Evolutionary conservation across 352 stramenopile species (phyloP).

Genomic region (Globisporangium acanthophoron): DNA sequence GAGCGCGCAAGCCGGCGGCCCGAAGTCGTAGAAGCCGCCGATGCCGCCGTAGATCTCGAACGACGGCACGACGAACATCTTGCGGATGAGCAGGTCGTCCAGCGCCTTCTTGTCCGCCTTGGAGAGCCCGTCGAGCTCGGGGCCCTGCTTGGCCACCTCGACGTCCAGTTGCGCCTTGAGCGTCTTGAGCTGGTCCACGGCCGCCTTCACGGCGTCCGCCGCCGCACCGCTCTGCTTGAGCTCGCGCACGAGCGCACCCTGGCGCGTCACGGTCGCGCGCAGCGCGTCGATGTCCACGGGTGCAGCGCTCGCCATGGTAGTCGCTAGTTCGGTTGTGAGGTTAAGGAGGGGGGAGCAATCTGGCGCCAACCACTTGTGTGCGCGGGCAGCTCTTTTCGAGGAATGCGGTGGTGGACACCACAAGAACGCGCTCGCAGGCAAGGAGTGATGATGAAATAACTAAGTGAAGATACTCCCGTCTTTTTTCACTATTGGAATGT

Average conservation of each 20-base stretch:
- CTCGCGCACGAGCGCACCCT: slow-evolving; percentile 92
- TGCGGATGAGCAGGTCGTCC: slow-evolving; percentile 96
- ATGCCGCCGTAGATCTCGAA: slow-evolving; percentile 99
- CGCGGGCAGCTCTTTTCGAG: background rate
- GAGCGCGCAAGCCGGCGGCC: slow-evolving; percentile 92
- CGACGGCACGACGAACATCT: slow-evolving; percentile 99
- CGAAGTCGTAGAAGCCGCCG: slow-evolving; percentile 98
- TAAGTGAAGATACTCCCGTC: background rate
- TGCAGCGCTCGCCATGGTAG: slow-evolving; percentile 11
- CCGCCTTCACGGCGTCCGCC: slow-evolving; percentile 83
- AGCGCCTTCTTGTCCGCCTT: slow-evolving; percentile 89
- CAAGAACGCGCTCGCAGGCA: background rate
- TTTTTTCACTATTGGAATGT: background rate
- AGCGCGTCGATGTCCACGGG: slow-evolving; percentile 91
- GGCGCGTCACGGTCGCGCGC: slow-evolving; percentile 93
- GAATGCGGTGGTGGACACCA: background rate
- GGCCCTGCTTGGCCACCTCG: slow-evolving; percentile 68
- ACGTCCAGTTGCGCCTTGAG: slow-evolving; percentile 90
- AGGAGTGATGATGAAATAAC: background rate
- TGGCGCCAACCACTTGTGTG: too few species aligned
- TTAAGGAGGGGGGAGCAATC: background rate
- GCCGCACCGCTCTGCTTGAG: slow-evolving; percentile 95
- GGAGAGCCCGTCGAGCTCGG: slow-evolving; percentile 52
- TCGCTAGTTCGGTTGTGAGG: background rate
- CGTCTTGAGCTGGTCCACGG: slow-evolving; percentile 91